phyloP scores from a whole-genome alignment of 1,139 yeast genomes.

The Sugiyamaella neomexicana region DNA sequence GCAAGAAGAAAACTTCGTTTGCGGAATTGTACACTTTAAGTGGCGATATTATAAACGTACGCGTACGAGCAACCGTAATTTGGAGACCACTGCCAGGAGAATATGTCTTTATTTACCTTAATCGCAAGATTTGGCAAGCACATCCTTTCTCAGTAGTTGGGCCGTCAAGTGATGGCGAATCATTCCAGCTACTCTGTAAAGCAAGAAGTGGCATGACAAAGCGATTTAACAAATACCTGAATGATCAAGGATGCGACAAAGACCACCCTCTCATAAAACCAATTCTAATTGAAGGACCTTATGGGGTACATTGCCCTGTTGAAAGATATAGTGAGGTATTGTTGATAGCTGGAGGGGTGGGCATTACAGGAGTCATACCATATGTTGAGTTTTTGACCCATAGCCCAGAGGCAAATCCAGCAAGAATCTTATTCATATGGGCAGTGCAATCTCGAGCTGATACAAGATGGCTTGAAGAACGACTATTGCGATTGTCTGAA shows the following conservation, averaged over 20 bases:
- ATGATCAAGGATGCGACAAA: slow-evolving; percentile 28
- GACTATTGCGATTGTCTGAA: slow-evolving; percentile 28
- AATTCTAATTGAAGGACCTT: slow-evolving; percentile 64
- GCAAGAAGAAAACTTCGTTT: slow-evolving; percentile 36
- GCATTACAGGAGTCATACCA: slow-evolving; percentile 59
- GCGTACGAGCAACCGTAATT: slow-evolving; percentile 37
- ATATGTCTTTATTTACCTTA: slow-evolving; percentile 59
- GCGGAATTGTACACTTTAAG: slow-evolving; percentile 43
- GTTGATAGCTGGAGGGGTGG: slow-evolving; percentile 71
- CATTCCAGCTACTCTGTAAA: slow-evolving; percentile 42
- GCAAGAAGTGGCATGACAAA: slow-evolving; percentile 41
- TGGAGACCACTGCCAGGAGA: slow-evolving; percentile 61
- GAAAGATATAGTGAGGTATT: slow-evolving; percentile 55
- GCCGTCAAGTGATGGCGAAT: slow-evolving; percentile 38
- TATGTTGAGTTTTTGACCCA: slow-evolving; percentile 37
- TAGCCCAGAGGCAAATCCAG: slow-evolving; percentile 22
- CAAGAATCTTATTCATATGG: slow-evolving; percentile 35
- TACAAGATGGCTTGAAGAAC: slow-evolving; percentile 33
- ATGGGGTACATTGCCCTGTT: slow-evolving; percentile 56
- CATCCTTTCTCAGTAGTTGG: slow-evolving; percentile 66
- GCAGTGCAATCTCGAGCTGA: slow-evolving; percentile 32
- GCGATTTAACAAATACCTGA: slow-evolving; percentile 34
- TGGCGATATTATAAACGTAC: slow-evolving; percentile 36
- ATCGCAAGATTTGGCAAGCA: slow-evolving; percentile 49
- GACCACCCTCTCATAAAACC: slow-evolving; percentile 32